Base-by-base conservation (phyloP, 1,284 basidiomycete species). In the Malassezia vespertilionis region DNA sequence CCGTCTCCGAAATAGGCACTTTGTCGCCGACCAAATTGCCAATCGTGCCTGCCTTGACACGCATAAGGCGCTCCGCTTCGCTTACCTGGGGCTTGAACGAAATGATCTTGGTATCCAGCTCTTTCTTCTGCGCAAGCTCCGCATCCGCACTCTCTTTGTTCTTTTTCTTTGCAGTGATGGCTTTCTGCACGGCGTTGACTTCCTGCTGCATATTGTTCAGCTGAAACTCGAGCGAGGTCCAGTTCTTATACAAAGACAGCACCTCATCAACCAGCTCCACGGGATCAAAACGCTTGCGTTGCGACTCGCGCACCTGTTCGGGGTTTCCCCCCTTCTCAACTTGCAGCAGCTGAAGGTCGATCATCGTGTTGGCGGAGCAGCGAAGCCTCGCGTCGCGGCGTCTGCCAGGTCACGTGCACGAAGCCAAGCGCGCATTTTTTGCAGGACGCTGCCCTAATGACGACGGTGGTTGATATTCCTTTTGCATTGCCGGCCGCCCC, bases 221-320 rank as follows among this genome's bases (percentile, higher is more conserved):
- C 52, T 91, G 84, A 69, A 81, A 95, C 66, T 88, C 83, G 76
- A 85, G 87, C 86, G 64, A 33, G 9, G 85, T 83, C 89, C 89
- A 93, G 61, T 87, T 81, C 40, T 81, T 76, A 73, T 96, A 95
- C 79, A 93, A 82, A 62, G 80, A 79, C 56, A 96, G 82, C 52
- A 96, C 81, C 72, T 96, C 84, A 73, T 95, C 89, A 11, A 96
- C 89, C 57, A 95, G 72, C 73, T 90, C 87, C 37, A 86, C 84
- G 20, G 83, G 78, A 35, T 87, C 82, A 6, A 84, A 84, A 33
- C 93, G 80, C 74, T 89, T 91, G 69, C 81, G 78, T 75, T 97
- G 90, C 12, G 88, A 93, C 66, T 89, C 87, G 55, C 83, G 77
- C 60, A 97, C 90, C 66, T 83, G 78, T 61, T 86, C 82, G n/a